phyloP scores from a whole-genome alignment of 345 rosid genomes.

The Sisymbrium irio region DNA sequence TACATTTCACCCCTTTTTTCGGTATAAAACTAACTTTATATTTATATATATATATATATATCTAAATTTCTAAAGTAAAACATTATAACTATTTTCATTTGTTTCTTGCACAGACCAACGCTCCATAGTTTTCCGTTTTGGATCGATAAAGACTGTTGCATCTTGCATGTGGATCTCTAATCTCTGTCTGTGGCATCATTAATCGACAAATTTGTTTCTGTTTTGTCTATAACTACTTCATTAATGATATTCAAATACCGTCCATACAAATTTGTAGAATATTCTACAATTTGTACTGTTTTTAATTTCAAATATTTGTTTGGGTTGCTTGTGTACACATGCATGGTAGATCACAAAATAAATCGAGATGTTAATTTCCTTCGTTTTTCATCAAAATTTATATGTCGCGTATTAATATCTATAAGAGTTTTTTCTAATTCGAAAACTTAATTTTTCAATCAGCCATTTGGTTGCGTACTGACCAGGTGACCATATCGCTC shows the following conservation, averaged over 20 bases:
- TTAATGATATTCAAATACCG: neutral
- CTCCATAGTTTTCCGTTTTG: constrained; percentile 24
- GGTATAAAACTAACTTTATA: neutral
- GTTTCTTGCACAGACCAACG: constrained; percentile 25
- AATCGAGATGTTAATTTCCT: neutral
- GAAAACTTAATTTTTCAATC: neutral
- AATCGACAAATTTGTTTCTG: constrained; percentile 1
- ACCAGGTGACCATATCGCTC: constrained; percentile 7
- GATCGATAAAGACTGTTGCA: constrained; percentile 24
- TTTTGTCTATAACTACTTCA: neutral
- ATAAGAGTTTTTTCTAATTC: neutral
- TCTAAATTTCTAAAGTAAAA: neutral
- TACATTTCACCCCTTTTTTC: neutral
- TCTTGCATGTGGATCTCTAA: constrained; percentile 25
- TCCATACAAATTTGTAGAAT: neutral
- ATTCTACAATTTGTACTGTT: constrained; percentile 14
- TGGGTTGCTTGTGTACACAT: constrained; percentile 20
- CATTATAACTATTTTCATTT: neutral
- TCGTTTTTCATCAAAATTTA: neutral
- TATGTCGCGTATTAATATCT: too few species aligned
- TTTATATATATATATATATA: too few species aligned
- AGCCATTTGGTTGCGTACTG: constrained; percentile 21
- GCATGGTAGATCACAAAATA: constrained; percentile 1
- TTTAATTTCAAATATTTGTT: neutral
- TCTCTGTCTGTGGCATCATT: constrained; percentile 9